A percentile compares a stretch with the other conserved stretches of the same genome.
phyloP scores from a whole-genome alignment of 768 basidiomycete genomes.

The Clavulina sp. region DNA sequence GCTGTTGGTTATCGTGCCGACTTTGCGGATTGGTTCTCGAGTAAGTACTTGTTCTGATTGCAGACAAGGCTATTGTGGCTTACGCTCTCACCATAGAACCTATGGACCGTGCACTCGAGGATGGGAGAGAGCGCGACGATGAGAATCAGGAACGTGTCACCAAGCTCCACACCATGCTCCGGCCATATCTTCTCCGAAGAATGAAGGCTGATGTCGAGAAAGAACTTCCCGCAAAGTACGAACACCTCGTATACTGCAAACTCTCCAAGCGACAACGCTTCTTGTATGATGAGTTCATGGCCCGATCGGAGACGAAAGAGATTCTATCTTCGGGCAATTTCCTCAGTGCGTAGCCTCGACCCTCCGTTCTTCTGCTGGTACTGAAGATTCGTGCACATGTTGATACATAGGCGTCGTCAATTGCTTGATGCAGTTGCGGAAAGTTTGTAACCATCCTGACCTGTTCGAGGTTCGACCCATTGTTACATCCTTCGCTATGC shows the following conservation, averaged over 20 bases:
- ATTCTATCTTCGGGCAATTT: slow-evolving; percentile 60
- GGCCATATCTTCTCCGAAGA: slow-evolving; percentile 23
- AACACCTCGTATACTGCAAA: slow-evolving; percentile 75
- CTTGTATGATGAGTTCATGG: slow-evolving; percentile 93
- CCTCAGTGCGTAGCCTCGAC: slow-evolving; percentile 15
- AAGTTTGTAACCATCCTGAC: slow-evolving; percentile 26
- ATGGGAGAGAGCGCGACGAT: slow-evolving; percentile 55
- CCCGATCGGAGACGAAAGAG: slow-evolving; percentile 62
- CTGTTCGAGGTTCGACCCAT: slow-evolving; percentile 26
- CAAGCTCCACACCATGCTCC: slow-evolving; percentile 39
- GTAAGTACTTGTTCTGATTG: slow-evolving; percentile 30
- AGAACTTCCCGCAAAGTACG: slow-evolving; percentile 47
- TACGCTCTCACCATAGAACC: slow-evolving; percentile 37
- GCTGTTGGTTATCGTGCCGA: slow-evolving; percentile 10
- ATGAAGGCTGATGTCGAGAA: slow-evolving; percentile 24
- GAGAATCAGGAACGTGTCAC: slow-evolving; percentile 71
- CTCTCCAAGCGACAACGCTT: slow-evolving; percentile 88
- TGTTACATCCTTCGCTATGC: slow-evolving; percentile 26
- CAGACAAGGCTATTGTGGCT: background rate
- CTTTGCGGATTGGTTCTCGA: slow-evolving; percentile 93
- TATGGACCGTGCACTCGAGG: slow-evolving; percentile 84
- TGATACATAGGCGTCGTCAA: slow-evolving; percentile 24
- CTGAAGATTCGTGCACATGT: background rate
- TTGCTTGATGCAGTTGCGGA: slow-evolving; percentile 25
- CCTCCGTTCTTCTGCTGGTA: background rate